Evolutionary conservation across 164 flowering plant species (phyloP), one percentile per base, ranked within the genome.

Genomic region (Houttuynia cordata): DNA sequence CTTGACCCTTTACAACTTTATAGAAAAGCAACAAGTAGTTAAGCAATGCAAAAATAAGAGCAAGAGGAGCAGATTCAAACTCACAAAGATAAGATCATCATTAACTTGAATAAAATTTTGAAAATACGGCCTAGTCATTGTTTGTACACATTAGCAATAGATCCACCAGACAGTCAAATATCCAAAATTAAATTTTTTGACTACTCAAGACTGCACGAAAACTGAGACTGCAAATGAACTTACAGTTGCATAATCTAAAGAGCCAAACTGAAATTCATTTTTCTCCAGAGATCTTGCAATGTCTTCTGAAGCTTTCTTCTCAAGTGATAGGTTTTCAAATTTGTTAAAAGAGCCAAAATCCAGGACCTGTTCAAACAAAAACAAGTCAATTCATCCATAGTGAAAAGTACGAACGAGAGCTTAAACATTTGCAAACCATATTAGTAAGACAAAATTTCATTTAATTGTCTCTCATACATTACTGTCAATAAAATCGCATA

Each of bases 311-410:
- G 88, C 69, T 41, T 70, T 57, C 59, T 54, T 75, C 45, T 68
- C 66, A 70, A 70, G 71, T 57, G 82, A 81, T 67, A 61, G 81
- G 41, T 82, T 74, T 62, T 88, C 96, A 65, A 82, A 94, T 77
- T 86, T 85, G n/a, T 84, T 82, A 60, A 88, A 86, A 55, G 97
- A 88, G 57, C 97, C 97, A 79, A 88, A 88, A 51, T 83, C 20
- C n/a, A 91, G 24, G 53, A 79, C 71, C 95, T 85, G 76, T 12
- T 50, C 34, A 25, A 55, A 45, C 49, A 45, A 0, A 45, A 45
- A 45, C 49, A 45, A 8, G 14, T 45, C 17, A 45, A 45, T 45
- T 42, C 49, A 45, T 45, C 1, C 12, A 2, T 3, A 45, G 49
- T 8, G 17, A n/a, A 45, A 45, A 12, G 49, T 12, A 45, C 8